Percentiles rank a stretch among this genome's conserved stretches.
These are phyloP conservation scores for Monosporascus sp. DNA, from an alignment of 2,329 filamentous ascomycete genomes.

Conservation along the genomic window DNA sequence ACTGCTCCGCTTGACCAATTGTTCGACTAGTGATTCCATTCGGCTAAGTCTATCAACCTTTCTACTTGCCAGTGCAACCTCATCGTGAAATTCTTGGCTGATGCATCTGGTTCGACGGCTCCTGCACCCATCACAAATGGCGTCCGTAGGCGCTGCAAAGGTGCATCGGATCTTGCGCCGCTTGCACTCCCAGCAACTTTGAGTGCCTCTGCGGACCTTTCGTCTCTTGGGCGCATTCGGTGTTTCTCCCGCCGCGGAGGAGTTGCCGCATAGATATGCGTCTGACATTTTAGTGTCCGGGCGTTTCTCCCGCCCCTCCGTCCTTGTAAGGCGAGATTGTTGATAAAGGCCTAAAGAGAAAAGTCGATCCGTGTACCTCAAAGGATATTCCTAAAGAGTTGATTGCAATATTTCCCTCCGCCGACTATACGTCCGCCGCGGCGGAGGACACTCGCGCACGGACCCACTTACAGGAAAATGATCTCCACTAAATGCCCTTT, in stretches of 20 bases:
- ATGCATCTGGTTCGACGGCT: conserved; percentile 39
- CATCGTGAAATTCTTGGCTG: conserved; percentile 42
- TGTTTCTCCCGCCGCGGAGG: conserved; percentile 2
- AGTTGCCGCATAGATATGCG: background rate
- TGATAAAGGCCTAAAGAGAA: no score
- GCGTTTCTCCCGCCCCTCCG: background rate
- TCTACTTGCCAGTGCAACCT: conserved; percentile 12
- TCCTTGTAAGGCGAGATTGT: no score
- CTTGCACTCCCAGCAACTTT: conserved; percentile 56
- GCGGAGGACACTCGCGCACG: conserved; percentile 7
- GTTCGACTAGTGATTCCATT: conserved; percentile 31
- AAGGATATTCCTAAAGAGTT: no score
- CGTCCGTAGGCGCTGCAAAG: conserved; percentile 32
- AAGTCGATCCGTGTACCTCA: no score
- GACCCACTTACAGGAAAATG: background rate
- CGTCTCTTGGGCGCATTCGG: conserved; percentile 23
- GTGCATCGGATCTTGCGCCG: conserved; percentile 49
- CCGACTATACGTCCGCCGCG: conserved; percentile 5
- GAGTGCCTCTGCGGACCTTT: conserved; percentile 50
- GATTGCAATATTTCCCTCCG: no score
- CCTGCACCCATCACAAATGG: conserved; percentile 41
- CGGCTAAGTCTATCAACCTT: conserved; percentile 28
- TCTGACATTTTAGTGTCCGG: background rate
- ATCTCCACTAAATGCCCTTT: background rate
- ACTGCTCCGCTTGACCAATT: conserved; percentile 16